Percentiles rank a stretch among this genome's conserved stretches.
Conservation (phyloP, 1,139 yeast genomes). For the Sugiyamaella novakii region DNA sequence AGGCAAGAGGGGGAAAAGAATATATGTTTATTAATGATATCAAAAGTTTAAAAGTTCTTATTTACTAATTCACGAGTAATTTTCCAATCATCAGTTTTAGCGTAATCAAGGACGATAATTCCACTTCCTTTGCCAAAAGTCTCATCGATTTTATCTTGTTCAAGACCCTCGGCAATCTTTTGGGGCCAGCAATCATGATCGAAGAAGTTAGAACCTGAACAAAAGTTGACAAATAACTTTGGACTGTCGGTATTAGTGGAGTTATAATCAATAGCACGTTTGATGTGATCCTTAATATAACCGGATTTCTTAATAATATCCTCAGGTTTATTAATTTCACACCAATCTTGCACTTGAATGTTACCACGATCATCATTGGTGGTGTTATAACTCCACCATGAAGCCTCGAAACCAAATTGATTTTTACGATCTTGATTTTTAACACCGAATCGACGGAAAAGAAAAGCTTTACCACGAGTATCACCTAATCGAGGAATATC, state of each 20-base stretch:
- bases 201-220: constrained; percentile 74
- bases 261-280: constrained; percentile 57
- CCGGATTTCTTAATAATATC: constrained; percentile 61
- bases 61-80: constrained; percentile 56
- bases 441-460: constrained; percentile 73
- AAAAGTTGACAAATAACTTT: constrained; percentile 69
- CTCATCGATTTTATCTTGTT: constrained; percentile 48
- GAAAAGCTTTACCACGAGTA: constrained; percentile 64
- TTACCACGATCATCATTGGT: constrained; percentile 64
- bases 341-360: constrained; percentile 72
- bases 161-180: constrained; percentile 57
- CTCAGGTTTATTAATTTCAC: constrained; percentile 57
- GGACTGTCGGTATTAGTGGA: constrained; percentile 41
- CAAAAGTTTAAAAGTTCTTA: constrained; percentile 54
- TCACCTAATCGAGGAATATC: constrained; percentile 62
- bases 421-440: constrained; percentile 45
- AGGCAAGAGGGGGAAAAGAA: no score
- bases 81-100: constrained; percentile 65
- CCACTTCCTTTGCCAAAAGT: constrained; percentile 58
- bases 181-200: constrained; percentile 77
- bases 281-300: constrained; percentile 59
- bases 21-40: no score
- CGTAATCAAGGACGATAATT: constrained; percentile 65
- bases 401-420: constrained; percentile 67
- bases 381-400: constrained; percentile 68